Evolutionary conservation across 1,284 basidiomycete species (phyloP), one percentile per base, ranked within the genome.

Genomic region (Mycena citricolor): DNA sequence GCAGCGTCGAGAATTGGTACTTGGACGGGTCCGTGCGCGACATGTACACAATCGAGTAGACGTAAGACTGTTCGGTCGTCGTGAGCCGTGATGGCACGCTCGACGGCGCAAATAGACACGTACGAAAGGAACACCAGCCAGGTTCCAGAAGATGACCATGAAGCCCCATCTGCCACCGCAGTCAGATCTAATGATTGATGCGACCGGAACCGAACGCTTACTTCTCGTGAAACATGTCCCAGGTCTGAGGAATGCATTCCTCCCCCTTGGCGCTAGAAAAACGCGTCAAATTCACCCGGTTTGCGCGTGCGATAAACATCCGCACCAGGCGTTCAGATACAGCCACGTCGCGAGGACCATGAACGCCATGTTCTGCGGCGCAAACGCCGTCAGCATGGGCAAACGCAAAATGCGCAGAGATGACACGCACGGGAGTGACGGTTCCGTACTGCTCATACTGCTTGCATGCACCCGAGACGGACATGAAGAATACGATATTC

Each of bases 221-320:
- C 77, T 97, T 97, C 63, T 97, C 94, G 61, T 94, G 90, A 71
- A 85, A 94, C 91, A 97, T 97, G 61, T 97, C 94, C 95, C 95
- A 98, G 8, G 95, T 99, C 65, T 98, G 94, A 14, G 97, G 97
- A 54, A 99, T 99, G 66, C 94, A 95, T 62, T 99, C 94, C 61
- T 94, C 91, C 42, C 86, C 92, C 65, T 94, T 94, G 53, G 79
- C 87, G 49, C 73, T 74, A 19, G 2, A 47, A 8, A 39, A 36
- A 30, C n/a, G n/a, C n/a, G n/a, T n/a, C n/a, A n/a, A n/a, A n/a
- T n/a, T n/a, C n/a, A n/a, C n/a, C n/a, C n/a, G n/a, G n/a, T n/a
- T n/a, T n/a, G n/a, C n/a, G n/a, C n/a, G n/a, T n/a, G 13, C 10
- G 22, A 21, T 35, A 21, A 24, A 4, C 13, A 22, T 8, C 57